A percentile compares a stretch with the other conserved stretches of the same genome.
phyloP scores from a whole-genome alignment of 1,139 yeast genomes.

The Pneumocystis canis region DNA sequence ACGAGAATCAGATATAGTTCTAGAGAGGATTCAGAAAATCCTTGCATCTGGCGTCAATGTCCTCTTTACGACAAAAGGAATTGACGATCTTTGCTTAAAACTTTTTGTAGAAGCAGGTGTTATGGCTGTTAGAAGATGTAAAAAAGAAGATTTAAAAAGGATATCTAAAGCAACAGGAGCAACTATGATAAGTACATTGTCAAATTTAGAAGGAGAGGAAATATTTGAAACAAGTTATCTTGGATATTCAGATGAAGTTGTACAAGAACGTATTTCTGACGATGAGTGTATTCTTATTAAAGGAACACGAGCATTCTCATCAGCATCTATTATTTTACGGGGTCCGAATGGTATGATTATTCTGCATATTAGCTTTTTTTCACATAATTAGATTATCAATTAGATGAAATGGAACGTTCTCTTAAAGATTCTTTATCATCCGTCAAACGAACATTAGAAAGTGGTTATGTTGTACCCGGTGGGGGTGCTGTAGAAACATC shows the following conservation, averaged over 20 bases:
- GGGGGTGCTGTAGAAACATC: constrained; percentile 99
- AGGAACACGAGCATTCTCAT: constrained; percentile 87
- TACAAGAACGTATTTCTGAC: constrained; percentile 82
- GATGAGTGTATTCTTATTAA: constrained; percentile 92
- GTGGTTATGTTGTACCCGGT: constrained; percentile 92
- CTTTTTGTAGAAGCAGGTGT: constrained; percentile 91
- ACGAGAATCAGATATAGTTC: constrained; percentile 80
- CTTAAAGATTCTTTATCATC: constrained; percentile 88
- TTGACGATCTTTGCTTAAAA: constrained; percentile 89
- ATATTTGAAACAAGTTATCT: constrained; percentile 76
- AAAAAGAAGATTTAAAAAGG: constrained; percentile 89
- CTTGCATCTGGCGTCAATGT: constrained; percentile 92
- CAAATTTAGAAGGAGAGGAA: constrained; percentile 95
- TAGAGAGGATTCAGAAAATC: constrained; percentile 78
- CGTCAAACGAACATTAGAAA: constrained; percentile 88
- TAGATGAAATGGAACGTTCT: constrained; percentile 98
- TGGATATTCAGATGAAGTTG: constrained; percentile 86
- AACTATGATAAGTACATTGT: constrained; percentile 68
- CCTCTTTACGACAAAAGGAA: constrained; percentile 91
- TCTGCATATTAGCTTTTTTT: neutral
- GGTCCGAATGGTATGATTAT: constrained; percentile 57
- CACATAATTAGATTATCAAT: constrained; percentile 41
- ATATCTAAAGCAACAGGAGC: constrained; percentile 98
- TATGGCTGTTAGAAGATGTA: constrained; percentile 96
- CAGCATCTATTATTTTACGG: constrained; percentile 81